phyloP scores from a whole-genome alignment of 441 rosid genomes.

The Isatis lusitanica region DNA sequence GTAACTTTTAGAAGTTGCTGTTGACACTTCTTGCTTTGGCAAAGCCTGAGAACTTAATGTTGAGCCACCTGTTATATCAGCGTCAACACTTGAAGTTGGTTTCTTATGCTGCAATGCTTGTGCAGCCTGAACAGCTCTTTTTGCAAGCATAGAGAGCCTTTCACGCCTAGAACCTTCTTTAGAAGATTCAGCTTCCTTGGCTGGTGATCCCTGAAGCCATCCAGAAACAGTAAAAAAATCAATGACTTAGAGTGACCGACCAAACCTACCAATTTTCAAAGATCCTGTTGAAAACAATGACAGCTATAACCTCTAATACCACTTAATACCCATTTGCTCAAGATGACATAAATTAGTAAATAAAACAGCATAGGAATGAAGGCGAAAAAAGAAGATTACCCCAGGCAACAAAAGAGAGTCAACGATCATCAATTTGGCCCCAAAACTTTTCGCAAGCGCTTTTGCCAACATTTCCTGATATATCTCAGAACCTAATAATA shows the following conservation, averaged over 20 bases:
- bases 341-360: neutral
- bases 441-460: conserved; percentile 88
- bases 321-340: conserved; percentile 4
- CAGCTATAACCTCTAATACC: neutral
- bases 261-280: conserved; percentile 1
- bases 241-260: conserved; percentile 4
- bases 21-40: conserved; percentile 89
- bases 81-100: conserved; percentile 93
- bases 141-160: conserved; percentile 65
- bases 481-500: conserved; percentile 83
- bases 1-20: conserved; percentile 87
- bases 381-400: conserved; percentile 49
- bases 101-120: conserved; percentile 65
- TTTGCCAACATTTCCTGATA: conserved; percentile 92
- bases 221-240: conserved; percentile 20
- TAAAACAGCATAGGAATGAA: neutral
- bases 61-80: conserved; percentile 94
- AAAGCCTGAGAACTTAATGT: conserved; percentile 66
- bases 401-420: conserved; percentile 94
- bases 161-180: conserved; percentile 80
- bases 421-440: conserved; percentile 76
- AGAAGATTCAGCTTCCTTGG: conserved; percentile 67
- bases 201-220: conserved; percentile 61
- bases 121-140: conserved; percentile 68
- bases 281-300: too few species aligned